A percentile compares a stretch with the other conserved stretches of the same genome.
Evolutionary conservation across 768 basidiomycete species (phyloP).

Genomic region (Lentinula raphanica): DNA sequence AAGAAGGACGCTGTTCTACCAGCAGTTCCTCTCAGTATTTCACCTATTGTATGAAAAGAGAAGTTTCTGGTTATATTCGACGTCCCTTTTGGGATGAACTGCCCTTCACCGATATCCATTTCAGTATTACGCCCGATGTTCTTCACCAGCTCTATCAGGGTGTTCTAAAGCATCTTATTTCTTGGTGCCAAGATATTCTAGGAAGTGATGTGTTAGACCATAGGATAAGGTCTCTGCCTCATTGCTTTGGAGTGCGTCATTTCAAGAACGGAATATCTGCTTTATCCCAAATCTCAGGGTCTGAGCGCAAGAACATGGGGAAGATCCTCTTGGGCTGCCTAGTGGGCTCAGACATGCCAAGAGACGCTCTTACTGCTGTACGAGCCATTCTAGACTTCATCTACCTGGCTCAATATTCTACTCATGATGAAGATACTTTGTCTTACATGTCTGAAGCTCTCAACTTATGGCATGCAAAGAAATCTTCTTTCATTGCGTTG

Average conservation of each 20-base stretch:
- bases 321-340: too few relatives aligned
- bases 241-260: too few relatives aligned
- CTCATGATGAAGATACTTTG: neutral
- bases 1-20: neutral
- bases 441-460: neutral
- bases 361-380: neutral
- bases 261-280: too few relatives aligned
- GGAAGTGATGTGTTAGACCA: too few relatives aligned
- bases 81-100: slow-evolving; percentile 38
- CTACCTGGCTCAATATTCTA: neutral
- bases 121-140: slow-evolving; percentile 37
- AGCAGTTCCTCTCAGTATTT: neutral
- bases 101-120: slow-evolving; percentile 35
- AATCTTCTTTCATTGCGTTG: neutral
- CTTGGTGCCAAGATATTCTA: too few relatives aligned
- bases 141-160: slow-evolving; percentile 45
- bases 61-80: neutral
- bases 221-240: too few relatives aligned
- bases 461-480: neutral
- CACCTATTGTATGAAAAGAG: neutral
- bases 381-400: neutral
- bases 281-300: too few relatives aligned
- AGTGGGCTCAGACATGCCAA: neutral
- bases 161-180: too few relatives aligned
- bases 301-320: too few relatives aligned